A percentile compares a stretch with the other conserved stretches of the same genome.
These are phyloP conservation scores for Colletotrichum falcatum DNA, from an alignment of 2,329 filamentous ascomycete genomes.

Conservation along the genomic window DNA sequence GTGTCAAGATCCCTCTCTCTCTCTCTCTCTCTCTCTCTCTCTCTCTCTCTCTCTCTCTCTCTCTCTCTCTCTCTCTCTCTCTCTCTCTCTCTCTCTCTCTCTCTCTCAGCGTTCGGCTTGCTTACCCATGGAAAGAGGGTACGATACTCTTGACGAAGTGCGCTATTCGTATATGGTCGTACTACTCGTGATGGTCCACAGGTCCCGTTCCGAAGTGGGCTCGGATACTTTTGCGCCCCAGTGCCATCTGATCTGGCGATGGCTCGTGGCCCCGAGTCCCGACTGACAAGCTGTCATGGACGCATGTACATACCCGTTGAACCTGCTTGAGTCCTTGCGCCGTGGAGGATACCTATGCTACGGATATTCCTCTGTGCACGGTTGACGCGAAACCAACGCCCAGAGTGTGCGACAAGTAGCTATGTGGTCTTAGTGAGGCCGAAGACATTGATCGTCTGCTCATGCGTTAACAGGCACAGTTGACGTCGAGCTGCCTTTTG, in stretches of 20 bases:
- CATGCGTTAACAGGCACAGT: not conserved
- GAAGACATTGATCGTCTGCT: not conserved
- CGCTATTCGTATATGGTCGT: not conserved
- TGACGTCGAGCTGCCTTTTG: not conserved
- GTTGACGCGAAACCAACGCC: not conserved
- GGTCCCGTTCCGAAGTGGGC: conserved; percentile 26
- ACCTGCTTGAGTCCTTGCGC: conserved; percentile 17
- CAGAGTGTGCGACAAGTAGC: not conserved
- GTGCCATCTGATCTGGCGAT: conserved; percentile 36
- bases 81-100: not conserved
- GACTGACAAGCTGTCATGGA: conserved; percentile 39
- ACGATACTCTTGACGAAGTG: no score
- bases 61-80: not conserved
- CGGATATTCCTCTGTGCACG: not conserved
- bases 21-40: not conserved
- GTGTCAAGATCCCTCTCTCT: not conserved
- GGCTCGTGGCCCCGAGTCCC: conserved; percentile 30
- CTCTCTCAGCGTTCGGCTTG: not conserved
- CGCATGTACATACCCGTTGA: conserved; percentile 31
- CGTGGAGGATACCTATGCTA: not conserved
- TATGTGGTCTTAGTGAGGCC: not conserved
- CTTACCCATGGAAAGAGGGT: not conserved
- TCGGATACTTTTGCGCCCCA: conserved; percentile 32
- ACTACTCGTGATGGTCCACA: not conserved
- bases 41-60: not conserved